Base-by-base conservation (phyloP, 495 filamentous ascomycete genomes). In the Acidiella bohemica region DNA sequence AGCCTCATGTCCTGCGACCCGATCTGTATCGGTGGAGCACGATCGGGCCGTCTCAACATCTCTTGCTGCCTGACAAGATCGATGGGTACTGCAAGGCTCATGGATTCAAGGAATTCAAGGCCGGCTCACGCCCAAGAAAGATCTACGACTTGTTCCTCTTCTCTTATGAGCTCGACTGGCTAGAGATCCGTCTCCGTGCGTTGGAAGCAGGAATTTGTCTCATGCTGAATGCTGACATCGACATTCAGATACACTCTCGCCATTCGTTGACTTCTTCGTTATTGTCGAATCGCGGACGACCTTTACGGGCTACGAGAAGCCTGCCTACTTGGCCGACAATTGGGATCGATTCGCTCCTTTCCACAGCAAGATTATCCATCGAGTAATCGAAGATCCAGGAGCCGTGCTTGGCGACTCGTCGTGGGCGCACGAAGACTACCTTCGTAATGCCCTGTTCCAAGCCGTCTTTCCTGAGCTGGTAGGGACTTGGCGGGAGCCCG, bases 151-250 rank as follows among this genome's bases (percentile, higher is more conserved):
- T 75, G 5, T 58, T 72, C 19, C 62, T 72, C 53, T 46, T 73
- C 46, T 70, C 67, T 50, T 67, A 61, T 12, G 71, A 73, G 56
- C 61, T 73, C 18, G 70, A 73, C 47, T 69, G 67, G 63, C 58
- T 75, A 43, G 70, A 75, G 39, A 67, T 75, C 39, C 67, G 68
- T 17, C 56, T 75, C n/a, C n/a, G n/a, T n/a, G n/a, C n/a, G n/a
- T n/a, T n/a, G n/a, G n/a, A n/a, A n/a, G n/a, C n/a, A n/a, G n/a
- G n/a, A n/a, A n/a, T n/a, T n/a, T n/a, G n/a, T n/a, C n/a, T n/a
- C n/a, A n/a, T n/a, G n/a, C n/a, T n/a, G n/a, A n/a, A n/a, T n/a
- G n/a, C n/a, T n/a, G n/a, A n/a, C n/a, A n/a, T n/a, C n/a, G n/a
- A n/a, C n/a, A n/a, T n/a, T n/a, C n/a, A n/a, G 62, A 71, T 55